Base-by-base conservation (phyloP, 2,329 filamentous ascomycete species). In the Pestalotiopsis sp. region DNA sequence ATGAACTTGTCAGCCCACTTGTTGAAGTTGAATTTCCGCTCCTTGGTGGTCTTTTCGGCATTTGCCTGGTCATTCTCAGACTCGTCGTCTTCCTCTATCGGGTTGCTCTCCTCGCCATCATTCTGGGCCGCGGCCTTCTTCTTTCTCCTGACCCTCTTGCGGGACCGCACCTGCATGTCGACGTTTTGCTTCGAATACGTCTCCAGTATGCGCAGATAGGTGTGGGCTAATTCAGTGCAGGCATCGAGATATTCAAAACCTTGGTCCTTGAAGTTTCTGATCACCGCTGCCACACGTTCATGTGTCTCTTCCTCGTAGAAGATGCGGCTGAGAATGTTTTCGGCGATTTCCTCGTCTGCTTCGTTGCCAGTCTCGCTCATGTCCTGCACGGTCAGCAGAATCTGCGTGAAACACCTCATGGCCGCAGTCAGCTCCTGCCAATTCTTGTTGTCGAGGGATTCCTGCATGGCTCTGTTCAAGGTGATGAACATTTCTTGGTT, bases 291-390 rank as follows among this genome's bases (percentile, higher is more conserved):
- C 65, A 99, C 88, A 27, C 93, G 87, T 70, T 99, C 95, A 76
- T 99, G 95, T 0, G 95, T 98, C 0, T 93, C 89, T 77, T 98
- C 94, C 80, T 99, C 96, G 81, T 99, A 99, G 79, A 99, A 99
- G n/a, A 99, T 93, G 70, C 95, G 93, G 75, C 92, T 97, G 66
- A 97, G 89, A 13, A 97, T 98, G 74, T 99, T 99, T 78, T 99
- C 95, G 0, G 96, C 95, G 78, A 99, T 98, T 74, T 98, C 96
- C 77, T 97, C 92, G 73, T 99, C 93, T n/a, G 98, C 95, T 71
- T 98, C 95, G 38, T 93, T 87, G 0, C 88, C 87, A 1, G 93
- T 96, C 61, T 92, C 90, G 1, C 91, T 86, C 95, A 99, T 98
- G 70, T 97, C 93, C 75, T 97, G 94, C 2, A 98, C 92, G 0